A percentile compares a stretch with the other conserved stretches of the same genome.
phyloP scores from a whole-genome alignment of 108 stramenopile species.

The Tribonema minus region DNA sequence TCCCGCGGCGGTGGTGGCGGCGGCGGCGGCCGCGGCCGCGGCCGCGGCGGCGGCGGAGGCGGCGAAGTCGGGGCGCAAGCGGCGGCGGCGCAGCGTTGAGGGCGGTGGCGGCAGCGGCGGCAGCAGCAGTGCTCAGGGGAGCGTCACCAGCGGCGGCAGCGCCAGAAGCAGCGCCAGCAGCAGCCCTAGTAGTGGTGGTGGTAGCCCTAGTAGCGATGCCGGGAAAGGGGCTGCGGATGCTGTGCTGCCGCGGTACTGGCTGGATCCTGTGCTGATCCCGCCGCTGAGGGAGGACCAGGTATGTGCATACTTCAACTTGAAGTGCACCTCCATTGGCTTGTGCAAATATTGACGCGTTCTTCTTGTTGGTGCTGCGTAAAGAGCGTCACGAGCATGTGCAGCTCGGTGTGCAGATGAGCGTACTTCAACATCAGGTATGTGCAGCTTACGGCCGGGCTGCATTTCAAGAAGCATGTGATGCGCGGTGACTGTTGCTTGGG shows the following conservation, averaged over 20 bases:
- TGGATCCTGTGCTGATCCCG: slow-evolving; percentile 13
- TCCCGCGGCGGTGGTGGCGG: too few species aligned
- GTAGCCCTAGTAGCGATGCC: not conserved
- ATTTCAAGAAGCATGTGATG: too few species aligned
- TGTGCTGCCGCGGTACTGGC: not conserved
- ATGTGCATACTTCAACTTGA: too few species aligned
- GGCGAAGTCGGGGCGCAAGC: not conserved
- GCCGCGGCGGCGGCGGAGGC: not conserved
- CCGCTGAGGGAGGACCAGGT: slow-evolving; percentile 15
- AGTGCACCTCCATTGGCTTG: too few species aligned
- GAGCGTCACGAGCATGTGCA: too few species aligned
- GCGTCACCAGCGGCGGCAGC: not conserved
- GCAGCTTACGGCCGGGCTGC: too few species aligned
- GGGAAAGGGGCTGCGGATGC: not conserved
- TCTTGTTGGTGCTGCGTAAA: too few species aligned
- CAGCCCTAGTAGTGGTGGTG: not conserved
- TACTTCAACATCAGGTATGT: too few species aligned
- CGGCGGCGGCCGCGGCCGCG: too few species aligned
- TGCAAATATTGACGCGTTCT: too few species aligned
- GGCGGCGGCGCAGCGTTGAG: not conserved
- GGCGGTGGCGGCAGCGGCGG: not conserved
- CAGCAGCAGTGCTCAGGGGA: not conserved
- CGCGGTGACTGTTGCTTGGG: too few species aligned
- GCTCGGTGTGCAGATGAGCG: too few species aligned
- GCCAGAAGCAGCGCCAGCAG: not conserved